phyloP scores from a whole-genome alignment of 1,284 basidiomycete genomes.

The Boletellus deceptivus region DNA sequence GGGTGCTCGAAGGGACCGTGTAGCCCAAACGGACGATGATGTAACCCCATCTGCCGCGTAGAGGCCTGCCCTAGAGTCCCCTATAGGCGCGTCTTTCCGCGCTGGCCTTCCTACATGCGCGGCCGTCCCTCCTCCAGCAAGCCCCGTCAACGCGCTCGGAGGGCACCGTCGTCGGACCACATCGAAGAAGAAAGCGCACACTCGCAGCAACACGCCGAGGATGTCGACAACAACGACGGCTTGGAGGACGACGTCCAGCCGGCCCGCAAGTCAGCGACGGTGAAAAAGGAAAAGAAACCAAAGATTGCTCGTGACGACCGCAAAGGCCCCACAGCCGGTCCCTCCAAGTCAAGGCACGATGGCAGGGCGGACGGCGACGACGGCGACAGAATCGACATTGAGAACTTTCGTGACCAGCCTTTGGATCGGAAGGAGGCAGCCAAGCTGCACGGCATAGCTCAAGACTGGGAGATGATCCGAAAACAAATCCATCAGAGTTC shows the following conservation, averaged over 20 bases:
- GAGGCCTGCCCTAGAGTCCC: constrained; percentile 37
- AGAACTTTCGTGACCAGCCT: constrained; percentile 61
- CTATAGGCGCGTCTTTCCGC: constrained; percentile 23
- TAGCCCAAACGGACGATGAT: constrained; percentile 1
- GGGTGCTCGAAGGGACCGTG: background rate
- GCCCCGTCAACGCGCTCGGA: constrained; percentile 41
- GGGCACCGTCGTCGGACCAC: constrained; percentile 50
- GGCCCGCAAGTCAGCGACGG: constrained; percentile 31
- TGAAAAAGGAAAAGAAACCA: constrained; percentile 46
- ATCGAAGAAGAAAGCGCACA: constrained; percentile 59
- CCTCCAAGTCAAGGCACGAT: constrained; percentile 15
- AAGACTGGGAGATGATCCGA: constrained; percentile 59
- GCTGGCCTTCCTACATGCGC: background rate
- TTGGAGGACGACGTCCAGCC: constrained; percentile 41
- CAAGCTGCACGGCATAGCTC: constrained; percentile 52
- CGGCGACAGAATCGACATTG: constrained; percentile 52
- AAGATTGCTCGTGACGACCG: constrained; percentile 26
- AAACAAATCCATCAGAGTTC: constrained; percentile 44
- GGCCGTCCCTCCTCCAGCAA: constrained; percentile 37
- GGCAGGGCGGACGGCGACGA: constrained; percentile 45
- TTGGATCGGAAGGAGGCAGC: constrained; percentile 47
- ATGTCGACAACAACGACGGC: constrained; percentile 41
- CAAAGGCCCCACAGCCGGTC: constrained; percentile 17
- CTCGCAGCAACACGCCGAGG: constrained; percentile 38
- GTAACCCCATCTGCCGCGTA: constrained; percentile 29